Evolutionary conservation across 257 asterid genomes (phyloP).

Genomic region (Schizonepeta tenuifolia): DNA sequence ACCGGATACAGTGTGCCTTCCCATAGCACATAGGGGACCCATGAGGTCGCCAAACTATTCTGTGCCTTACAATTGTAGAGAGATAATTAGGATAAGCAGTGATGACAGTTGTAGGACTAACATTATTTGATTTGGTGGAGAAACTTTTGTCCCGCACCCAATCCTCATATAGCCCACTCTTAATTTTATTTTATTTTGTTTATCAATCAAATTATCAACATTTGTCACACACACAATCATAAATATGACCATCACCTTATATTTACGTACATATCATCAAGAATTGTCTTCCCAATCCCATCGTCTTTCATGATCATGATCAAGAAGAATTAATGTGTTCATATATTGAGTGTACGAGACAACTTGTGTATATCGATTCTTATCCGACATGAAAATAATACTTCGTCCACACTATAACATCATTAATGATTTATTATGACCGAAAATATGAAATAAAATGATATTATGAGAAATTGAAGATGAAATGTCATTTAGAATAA

Average conservation of each 20-base stretch:
- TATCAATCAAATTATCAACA: not conserved
- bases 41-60: constrained; percentile 16
- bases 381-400: not conserved
- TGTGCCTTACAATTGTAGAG: constrained; percentile 25
- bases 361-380: no score
- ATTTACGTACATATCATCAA: not conserved
- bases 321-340: not conserved
- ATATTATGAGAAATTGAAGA: not conserved
- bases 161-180: not conserved
- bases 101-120: constrained; percentile 19
- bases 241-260: constrained; percentile 28
- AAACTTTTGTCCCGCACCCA: constrained; percentile 8
- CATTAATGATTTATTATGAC: not conserved
- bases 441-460: not conserved
- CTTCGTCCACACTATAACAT: not conserved
- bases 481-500: not conserved
- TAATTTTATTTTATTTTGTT: not conserved
- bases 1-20: not conserved
- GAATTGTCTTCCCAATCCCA: not conserved
- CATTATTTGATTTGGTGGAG: constrained; percentile 30
- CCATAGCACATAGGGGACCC: constrained; percentile 32
- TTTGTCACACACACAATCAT: not conserved
- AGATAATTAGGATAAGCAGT: constrained; percentile 36
- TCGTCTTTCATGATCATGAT: constrained; percentile 7
- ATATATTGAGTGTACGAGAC: not conserved